phyloP scores from a whole-genome alignment of 1,284 basidiomycete genomes.

The Xerocomus cyaneibrunnescens region DNA sequence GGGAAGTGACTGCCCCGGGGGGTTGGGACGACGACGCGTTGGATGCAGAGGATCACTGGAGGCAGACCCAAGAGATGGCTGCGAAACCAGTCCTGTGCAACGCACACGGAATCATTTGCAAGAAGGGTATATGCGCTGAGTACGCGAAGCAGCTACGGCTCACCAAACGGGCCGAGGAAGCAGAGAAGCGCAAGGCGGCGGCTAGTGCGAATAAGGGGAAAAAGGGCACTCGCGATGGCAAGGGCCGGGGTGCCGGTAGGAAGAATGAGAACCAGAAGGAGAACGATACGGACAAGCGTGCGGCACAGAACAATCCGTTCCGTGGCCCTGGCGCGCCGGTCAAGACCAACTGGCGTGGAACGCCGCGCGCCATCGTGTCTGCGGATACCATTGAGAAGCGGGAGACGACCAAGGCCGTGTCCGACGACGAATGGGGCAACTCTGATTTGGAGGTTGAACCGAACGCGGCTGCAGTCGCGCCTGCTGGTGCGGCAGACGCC shows the following conservation, averaged over 20 bases:
- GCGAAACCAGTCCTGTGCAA: slow-evolving; percentile 33
- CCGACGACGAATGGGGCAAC: slow-evolving; percentile 24
- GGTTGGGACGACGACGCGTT: slow-evolving; percentile 12
- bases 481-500: slow-evolving; percentile 5
- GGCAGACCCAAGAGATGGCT: slow-evolving; percentile 13
- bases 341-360: slow-evolving; percentile 34
- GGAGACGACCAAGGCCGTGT: slow-evolving; percentile 18
- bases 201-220: slow-evolving; percentile 20
- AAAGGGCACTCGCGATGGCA: slow-evolving; percentile 13
- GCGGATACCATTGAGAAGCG: slow-evolving; percentile 27
- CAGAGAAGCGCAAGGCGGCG: slow-evolving; percentile 18
- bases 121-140: slow-evolving; percentile 45
- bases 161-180: slow-evolving; percentile 27
- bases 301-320: slow-evolving; percentile 24
- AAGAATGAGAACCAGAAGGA: slow-evolving; percentile 6
- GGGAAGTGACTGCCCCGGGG: slow-evolving; percentile 1
- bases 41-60: slow-evolving; percentile 27
- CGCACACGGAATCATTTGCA: slow-evolving; percentile 42
- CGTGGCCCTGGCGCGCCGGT: slow-evolving; percentile 36
- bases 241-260: slow-evolving; percentile 10
- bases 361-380: slow-evolving; percentile 29
- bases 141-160: slow-evolving; percentile 37
- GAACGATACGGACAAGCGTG: background rate
- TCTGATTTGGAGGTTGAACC: slow-evolving; percentile 15
- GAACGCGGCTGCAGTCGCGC: background rate